A percentile compares a stretch with the other conserved stretches of the same genome.
These are phyloP conservation scores for Suillus paluster DNA, from an alignment of 768 basidiomycete species.

Conservation along the genomic window DNA sequence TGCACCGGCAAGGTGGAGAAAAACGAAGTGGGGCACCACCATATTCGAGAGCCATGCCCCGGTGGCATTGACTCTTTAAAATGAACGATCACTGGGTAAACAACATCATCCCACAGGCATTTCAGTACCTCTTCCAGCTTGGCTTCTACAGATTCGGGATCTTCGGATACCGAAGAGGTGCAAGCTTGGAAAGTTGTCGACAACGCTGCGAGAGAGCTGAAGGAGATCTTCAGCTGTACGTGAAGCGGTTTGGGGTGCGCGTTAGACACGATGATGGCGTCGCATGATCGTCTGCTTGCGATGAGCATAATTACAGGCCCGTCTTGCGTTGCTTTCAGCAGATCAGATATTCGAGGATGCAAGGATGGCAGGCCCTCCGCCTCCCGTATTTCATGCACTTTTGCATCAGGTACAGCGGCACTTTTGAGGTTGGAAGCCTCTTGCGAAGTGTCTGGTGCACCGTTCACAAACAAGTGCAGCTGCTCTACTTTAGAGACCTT, in stretches of 20 bases:
- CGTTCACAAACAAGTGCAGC: background rate
- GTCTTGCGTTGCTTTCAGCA: background rate
- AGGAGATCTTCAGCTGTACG: background rate
- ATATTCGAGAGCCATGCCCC: slow-evolving; percentile 8
- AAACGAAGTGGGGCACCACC: slow-evolving; percentile 17
- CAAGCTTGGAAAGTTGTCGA: background rate
- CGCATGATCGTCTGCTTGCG: background rate
- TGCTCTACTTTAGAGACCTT: background rate
- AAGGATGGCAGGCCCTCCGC: background rate
- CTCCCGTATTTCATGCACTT: background rate
- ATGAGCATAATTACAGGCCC: background rate
- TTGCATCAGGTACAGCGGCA: background rate
- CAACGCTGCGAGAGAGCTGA: background rate
- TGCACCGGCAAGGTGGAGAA: slow-evolving; percentile 18
- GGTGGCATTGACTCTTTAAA: background rate
- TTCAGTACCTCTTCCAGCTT: background rate
- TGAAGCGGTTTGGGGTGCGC: background rate
- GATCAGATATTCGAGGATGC: background rate
- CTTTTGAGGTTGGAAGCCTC: background rate
- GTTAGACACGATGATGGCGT: background rate
- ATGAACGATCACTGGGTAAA: slow-evolving; percentile 5
- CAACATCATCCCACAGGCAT: slow-evolving; percentile 8
- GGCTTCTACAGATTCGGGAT: background rate
- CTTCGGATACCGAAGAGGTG: background rate
- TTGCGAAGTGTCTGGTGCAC: background rate